Conservation (phyloP, 1,284 basidiomycete species). For the Ustilago curta region DNA sequence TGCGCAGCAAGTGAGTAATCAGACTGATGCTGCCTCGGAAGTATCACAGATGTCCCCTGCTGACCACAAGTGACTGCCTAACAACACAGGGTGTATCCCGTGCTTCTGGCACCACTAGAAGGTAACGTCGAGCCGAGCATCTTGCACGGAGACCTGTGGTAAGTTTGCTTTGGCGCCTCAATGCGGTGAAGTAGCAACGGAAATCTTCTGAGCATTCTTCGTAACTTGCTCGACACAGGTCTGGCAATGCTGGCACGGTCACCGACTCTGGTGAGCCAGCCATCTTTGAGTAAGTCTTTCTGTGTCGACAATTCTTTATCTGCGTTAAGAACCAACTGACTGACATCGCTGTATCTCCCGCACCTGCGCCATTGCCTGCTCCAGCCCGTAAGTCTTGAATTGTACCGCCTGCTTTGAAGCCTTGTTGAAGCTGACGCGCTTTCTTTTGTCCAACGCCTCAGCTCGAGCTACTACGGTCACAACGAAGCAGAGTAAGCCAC, state of each 20-base stretch:
- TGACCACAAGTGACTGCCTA: background rate
- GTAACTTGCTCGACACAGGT: conserved; percentile 9
- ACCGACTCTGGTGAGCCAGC: conserved; percentile 29
- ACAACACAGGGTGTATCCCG: conserved; percentile 29
- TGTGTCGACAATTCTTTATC: background rate
- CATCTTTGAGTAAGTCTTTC: conserved; percentile 36
- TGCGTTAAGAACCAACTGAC: background rate
- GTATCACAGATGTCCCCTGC: background rate
- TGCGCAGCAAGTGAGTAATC: conserved; percentile 32
- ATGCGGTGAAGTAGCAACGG: background rate
- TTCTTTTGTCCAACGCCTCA: background rate
- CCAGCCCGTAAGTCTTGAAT: conserved; percentile 24
- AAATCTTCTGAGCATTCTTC: background rate
- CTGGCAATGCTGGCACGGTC: conserved; percentile 43
- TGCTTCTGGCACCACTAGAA: conserved; percentile 36
- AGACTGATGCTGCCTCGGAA: no score
- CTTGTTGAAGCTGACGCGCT: background rate
- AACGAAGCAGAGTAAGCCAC: conserved; percentile 45
- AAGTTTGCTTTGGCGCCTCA: background rate
- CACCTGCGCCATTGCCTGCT: background rate
- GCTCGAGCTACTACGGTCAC: conserved; percentile 50
- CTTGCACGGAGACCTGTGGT: conserved; percentile 50
- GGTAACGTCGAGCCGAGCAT: conserved; percentile 42
- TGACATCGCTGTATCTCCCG: background rate
- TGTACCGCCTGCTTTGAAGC: background rate